Conservation (phyloP, 1,139 yeast species). For the Torulaspora pretoriensis region DNA sequence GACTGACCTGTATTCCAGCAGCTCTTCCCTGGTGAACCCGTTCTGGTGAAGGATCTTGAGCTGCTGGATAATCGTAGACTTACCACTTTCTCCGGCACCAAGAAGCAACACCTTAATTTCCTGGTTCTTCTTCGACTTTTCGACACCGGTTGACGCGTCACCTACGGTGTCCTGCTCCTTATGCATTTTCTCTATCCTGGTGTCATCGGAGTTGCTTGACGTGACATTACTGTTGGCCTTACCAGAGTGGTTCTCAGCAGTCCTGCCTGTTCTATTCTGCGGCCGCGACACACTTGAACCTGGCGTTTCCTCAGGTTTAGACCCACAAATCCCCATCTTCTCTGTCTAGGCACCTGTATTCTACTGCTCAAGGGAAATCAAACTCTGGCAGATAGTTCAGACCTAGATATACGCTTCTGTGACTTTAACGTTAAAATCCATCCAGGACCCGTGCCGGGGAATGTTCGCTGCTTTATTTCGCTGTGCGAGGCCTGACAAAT, state of each 20-base stretch:
- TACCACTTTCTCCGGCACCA: slow-evolving; percentile 80
- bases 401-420: neutral
- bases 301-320: slow-evolving; percentile 22
- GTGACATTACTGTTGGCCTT: slow-evolving; percentile 4
- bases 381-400: neutral
- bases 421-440: neutral
- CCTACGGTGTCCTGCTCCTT: neutral
- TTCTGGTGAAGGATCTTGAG: slow-evolving; percentile 68
- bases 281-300: slow-evolving; percentile 5
- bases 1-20: slow-evolving; percentile 62
- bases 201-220: slow-evolving; percentile 7
- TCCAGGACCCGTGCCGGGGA: neutral
- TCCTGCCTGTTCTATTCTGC: slow-evolving; percentile 3
- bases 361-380: neutral
- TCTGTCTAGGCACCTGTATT: neutral
- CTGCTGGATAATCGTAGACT: slow-evolving; percentile 72
- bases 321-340: slow-evolving; percentile 33
- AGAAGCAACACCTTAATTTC: slow-evolving; percentile 61
- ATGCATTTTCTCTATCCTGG: slow-evolving; percentile 4
- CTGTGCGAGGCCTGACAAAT: too few species aligned
- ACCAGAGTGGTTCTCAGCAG: slow-evolving; percentile 5
- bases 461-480: neutral
- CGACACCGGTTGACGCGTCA: neutral
- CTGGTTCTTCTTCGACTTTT: slow-evolving; percentile 25
- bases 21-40: slow-evolving; percentile 63